Conservation (phyloP, 805 yeast genomes). For the Allodekkera sacchari region DNA sequence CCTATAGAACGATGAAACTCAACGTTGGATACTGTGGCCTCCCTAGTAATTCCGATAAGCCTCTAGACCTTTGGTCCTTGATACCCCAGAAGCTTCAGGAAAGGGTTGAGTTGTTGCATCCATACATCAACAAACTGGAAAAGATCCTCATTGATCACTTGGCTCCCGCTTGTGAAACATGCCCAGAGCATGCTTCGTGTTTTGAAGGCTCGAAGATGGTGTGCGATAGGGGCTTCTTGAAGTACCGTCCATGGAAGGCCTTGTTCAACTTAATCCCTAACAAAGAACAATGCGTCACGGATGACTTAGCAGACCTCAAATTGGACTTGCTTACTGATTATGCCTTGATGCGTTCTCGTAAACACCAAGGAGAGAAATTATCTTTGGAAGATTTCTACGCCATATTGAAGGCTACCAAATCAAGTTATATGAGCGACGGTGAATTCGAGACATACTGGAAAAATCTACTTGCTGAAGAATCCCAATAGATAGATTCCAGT, state of each 20-base stretch:
- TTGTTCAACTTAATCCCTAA: conserved; percentile 52
- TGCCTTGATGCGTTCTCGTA: conserved; percentile 56
- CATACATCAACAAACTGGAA: conserved; percentile 32
- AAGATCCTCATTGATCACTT: conserved; percentile 32
- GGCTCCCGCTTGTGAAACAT: conserved; percentile 60
- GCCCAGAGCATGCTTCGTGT: conserved; percentile 81
- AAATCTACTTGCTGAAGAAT: conserved; percentile 39
- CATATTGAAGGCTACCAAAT: conserved; percentile 49
- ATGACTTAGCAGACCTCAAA: conserved; percentile 61
- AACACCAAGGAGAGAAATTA: conserved; percentile 51
- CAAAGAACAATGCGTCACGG: conserved; percentile 62
- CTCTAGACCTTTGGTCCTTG: conserved; percentile 5
- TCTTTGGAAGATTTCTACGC: conserved; percentile 65
- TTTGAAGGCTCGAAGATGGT: conserved; percentile 47
- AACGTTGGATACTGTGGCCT: conserved; percentile 71
- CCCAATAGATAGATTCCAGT: no score
- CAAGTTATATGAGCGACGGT: conserved; percentile 39
- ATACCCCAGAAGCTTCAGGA: conserved; percentile 1
- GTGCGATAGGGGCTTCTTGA: conserved; percentile 64
- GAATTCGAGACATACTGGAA: conserved; percentile 75
- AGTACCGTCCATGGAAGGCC: conserved; percentile 43
- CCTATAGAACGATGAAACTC: conserved; percentile 44
- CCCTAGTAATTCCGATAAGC: conserved; percentile 31
- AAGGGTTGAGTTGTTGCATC: conserved; percentile 4
- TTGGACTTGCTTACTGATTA: conserved; percentile 58